phyloP scores from a whole-genome alignment of 2,329 filamentous ascomycete species.

The Immersiporthe knoxdaviesiana region DNA sequence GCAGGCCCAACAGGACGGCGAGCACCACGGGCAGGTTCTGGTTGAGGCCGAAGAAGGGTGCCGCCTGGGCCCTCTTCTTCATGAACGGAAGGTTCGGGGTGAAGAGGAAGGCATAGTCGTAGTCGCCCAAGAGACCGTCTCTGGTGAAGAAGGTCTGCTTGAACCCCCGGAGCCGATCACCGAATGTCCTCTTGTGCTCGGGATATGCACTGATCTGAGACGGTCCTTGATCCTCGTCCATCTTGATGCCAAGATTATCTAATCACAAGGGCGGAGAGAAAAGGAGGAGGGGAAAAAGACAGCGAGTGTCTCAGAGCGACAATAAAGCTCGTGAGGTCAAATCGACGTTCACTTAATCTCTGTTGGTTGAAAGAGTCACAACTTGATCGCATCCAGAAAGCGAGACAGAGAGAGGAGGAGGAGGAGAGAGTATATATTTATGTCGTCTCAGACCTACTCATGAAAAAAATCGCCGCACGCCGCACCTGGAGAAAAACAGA shows the following conservation, averaged over 20 bases:
- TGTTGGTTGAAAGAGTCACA: not conserved
- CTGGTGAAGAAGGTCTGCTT: slow-evolving; percentile 56
- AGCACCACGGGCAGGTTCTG: slow-evolving; percentile 77
- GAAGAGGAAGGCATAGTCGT: slow-evolving; percentile 91
- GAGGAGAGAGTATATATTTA: not conserved
- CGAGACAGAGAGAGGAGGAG: too few species aligned
- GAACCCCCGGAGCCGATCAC: slow-evolving; percentile 37
- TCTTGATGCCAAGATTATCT: slow-evolving; percentile 36
- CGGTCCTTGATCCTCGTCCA: slow-evolving; percentile 62
- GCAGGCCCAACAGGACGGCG: slow-evolving; percentile 74
- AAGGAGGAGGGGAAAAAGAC: not conserved
- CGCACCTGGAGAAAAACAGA: not conserved
- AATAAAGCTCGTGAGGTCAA: not conserved
- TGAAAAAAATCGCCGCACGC: not conserved
- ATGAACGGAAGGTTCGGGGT: slow-evolving; percentile 82
- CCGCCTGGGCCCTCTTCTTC: slow-evolving; percentile 58
- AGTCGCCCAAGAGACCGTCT: slow-evolving; percentile 79
- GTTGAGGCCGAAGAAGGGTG: slow-evolving; percentile 84
- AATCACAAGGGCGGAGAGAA: too few species aligned
- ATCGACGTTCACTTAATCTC: not conserved
- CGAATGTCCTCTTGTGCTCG: slow-evolving; percentile 40
- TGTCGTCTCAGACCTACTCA: not conserved
- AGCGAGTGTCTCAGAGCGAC: not conserved
- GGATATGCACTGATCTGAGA: slow-evolving; percentile 51
- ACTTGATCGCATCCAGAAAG: not conserved